These are phyloP conservation scores for Effrenium voratum DNA, from an alignment of 73 alveolate species.

Conservation along the genomic window DNA sequence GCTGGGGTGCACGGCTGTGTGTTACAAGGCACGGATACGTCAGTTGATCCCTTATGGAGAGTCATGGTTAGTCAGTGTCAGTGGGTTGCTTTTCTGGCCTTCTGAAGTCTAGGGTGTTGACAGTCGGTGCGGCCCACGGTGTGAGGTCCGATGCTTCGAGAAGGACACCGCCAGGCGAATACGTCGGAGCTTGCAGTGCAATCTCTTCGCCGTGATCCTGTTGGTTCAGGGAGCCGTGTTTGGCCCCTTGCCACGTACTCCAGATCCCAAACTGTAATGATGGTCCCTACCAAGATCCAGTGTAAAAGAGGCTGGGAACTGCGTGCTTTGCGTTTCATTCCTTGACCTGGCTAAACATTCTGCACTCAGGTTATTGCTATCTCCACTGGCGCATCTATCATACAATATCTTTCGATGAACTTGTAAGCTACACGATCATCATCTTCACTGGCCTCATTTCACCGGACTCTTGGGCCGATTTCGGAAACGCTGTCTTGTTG, in stretches of 20 bases:
- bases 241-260: background rate
- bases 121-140: background rate
- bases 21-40: constrained; percentile 50
- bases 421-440: constrained; percentile 49
- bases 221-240: constrained; percentile 57
- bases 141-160: constrained; percentile 68
- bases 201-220: constrained; percentile 64
- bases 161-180: constrained; percentile 61
- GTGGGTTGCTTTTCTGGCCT: background rate
- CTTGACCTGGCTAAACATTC: background rate
- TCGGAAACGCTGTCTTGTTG: background rate
- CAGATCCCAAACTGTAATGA: no score
- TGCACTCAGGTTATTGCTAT: constrained; percentile 37
- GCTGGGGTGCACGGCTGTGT: constrained; percentile 75
- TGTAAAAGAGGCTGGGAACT: no score
- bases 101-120: background rate
- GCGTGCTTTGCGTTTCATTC: no score
- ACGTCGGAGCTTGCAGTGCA: constrained; percentile 67
- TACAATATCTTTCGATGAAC: constrained; percentile 59
- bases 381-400: constrained; percentile 75
- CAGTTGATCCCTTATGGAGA: background rate
- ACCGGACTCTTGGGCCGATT: constrained; percentile 17
- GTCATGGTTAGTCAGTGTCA: background rate
- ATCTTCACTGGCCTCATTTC: constrained; percentile 51
- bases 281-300: no score